Conservation (phyloP, 1,284 basidiomycete species). For the Tetrapyrgos nigripes region DNA sequence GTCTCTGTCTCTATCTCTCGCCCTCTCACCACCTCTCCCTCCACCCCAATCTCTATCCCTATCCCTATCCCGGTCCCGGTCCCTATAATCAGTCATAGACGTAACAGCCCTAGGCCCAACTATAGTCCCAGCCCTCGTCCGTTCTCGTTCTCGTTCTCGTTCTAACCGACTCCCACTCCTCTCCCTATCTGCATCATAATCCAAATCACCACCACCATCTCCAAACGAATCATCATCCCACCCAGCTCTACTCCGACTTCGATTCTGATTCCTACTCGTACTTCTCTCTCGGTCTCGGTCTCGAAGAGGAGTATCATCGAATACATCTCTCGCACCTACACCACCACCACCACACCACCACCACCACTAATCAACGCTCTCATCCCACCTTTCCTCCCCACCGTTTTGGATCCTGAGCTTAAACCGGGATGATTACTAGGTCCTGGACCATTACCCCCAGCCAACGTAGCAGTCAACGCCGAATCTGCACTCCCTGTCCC, state of each 20-base stretch:
- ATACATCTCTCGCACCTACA: constrained; percentile 24
- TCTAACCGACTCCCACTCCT: constrained; percentile 6
- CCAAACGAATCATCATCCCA: constrained; percentile 9
- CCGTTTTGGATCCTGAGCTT: background rate
- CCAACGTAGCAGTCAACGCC: constrained; percentile 42
- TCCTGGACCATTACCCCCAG: constrained; percentile 26
- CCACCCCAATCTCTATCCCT: constrained; percentile 25
- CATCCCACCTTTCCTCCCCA: constrained; percentile 49
- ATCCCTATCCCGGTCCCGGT: constrained; percentile 26
- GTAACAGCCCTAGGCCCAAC: constrained; percentile 48
- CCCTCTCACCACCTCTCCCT: constrained; percentile 20
- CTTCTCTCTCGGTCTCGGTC: constrained; percentile 22
- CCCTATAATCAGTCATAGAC: constrained; percentile 54
- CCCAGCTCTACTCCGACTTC: constrained; percentile 13
- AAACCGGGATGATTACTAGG: background rate
- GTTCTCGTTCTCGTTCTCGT: constrained; percentile 1
- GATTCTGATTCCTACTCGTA: constrained; percentile 9
- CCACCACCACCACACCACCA: constrained; percentile 49
- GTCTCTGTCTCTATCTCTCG: constrained; percentile 29
- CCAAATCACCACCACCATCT: constrained; percentile 7
- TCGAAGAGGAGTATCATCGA: constrained; percentile 29
- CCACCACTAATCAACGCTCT: constrained; percentile 76
- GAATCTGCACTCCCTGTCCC: constrained; percentile 69
- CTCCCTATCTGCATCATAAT: constrained; percentile 2
- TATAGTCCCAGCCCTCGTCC: constrained; percentile 22